Evolutionary conservation across 1,284 basidiomycete species (phyloP), one percentile per base, ranked within the genome.

Genomic region (Cutaneotrichosporon cutaneum): DNA sequence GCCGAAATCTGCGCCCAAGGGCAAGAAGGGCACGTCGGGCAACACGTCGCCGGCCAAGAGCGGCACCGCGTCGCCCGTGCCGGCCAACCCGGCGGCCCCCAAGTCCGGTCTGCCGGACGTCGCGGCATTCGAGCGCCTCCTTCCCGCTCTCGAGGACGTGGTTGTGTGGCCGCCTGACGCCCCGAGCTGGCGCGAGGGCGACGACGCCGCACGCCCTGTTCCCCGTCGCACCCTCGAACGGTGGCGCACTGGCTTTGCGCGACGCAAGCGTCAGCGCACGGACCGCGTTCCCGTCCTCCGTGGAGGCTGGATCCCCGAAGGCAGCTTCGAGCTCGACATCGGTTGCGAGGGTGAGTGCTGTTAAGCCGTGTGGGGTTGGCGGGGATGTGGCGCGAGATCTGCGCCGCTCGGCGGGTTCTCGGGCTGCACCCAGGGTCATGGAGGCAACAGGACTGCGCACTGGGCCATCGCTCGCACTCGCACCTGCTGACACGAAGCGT

Each of bases 231-330:
- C 51, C 47, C 39, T 69, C 54, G 70, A 72, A 60, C 61, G 66
- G 50, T 68, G 72, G 67, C 68, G 63, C 48, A 68, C 65, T 4
- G 64, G 65, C 10, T 69, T 68, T 54, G 66, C 67, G 11, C 62
- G 68, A 35, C 61, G 71, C 57, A 62, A 65, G 57, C 56, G 66
- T 33, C 39, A 56, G 39, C 61, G 64, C 57, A 50, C 52, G 54
- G 61, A 59, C 36, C 64, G 70, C 6, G 68, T 70, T 39, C 65
- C 67, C 0, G 64, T 76, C 16, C 66, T 64, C 10, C 62, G 76
- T 33, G 71, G 71, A 18, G 78, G 78, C 8, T 78, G 76, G 77
- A 68, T 66, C 1, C 78, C 78, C 8, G 78, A 80, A 57, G 78
- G 77, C 13, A 76, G 72, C 53, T 80, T 80, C 58, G 78, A 80